A percentile compares a stretch with the other conserved stretches of the same genome.
phyloP scores from a whole-genome alignment of 2,329 filamentous ascomycete species.

The Lasiodiplodia theobromae region DNA sequence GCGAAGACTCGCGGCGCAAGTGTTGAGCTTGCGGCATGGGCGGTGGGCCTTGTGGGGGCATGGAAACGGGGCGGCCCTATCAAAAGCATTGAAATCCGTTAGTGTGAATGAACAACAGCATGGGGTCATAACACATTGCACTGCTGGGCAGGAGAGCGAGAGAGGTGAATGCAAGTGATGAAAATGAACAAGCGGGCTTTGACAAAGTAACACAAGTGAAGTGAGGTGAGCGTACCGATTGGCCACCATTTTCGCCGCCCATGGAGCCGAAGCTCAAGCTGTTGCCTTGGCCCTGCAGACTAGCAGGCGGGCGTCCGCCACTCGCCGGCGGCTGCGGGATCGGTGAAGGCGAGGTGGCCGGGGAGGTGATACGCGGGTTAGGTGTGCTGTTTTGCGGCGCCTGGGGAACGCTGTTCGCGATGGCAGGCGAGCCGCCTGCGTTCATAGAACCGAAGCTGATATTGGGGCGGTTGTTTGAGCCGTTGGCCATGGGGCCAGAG shows the following conservation, averaged over 20 bases:
- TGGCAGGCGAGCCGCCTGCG: conserved; percentile 65
- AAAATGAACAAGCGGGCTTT: not conserved
- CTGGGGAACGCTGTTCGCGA: conserved; percentile 73
- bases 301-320: conserved; percentile 81
- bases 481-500: conserved; percentile 78
- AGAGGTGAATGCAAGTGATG: not conserved
- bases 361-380: conserved; percentile 80
- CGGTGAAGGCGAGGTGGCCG: conserved; percentile 86
- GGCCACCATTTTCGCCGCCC: conserved; percentile 71
- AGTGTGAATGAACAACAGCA: conserved; percentile 20
- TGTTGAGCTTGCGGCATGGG: conserved; percentile 72
- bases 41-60: conserved; percentile 55
- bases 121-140: not conserved
- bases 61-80: conserved; percentile 72
- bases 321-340: conserved; percentile 90
- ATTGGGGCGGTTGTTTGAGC: conserved; percentile 66
- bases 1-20: conserved; percentile 84
- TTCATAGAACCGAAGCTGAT: conserved; percentile 84
- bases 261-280: conserved; percentile 85
- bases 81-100: conserved; percentile 41
- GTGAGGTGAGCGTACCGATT: conserved; percentile 66
- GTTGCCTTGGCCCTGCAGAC: conserved; percentile 72
- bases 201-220: not conserved
- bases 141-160: not conserved
- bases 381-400: conserved; percentile 66